phyloP scores from a whole-genome alignment of 1,284 basidiomycete genomes.

The Naganishia liquefaciens region DNA sequence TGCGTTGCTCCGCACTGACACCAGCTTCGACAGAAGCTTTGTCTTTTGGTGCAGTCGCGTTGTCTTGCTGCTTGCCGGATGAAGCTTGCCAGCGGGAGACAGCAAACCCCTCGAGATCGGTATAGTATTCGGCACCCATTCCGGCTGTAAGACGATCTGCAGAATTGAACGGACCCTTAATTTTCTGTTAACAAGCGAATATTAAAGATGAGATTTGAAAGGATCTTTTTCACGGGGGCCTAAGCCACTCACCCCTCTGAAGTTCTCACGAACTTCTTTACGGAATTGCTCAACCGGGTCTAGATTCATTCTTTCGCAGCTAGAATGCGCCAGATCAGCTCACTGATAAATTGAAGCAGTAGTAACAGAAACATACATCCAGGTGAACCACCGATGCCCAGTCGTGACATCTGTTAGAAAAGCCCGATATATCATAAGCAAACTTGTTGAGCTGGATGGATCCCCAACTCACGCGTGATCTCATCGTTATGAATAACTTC shows the following conservation, averaged over 20 bases:
- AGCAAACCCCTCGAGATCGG: conserved; percentile 62
- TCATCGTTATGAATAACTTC: conserved; percentile 81
- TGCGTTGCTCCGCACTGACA: not conserved
- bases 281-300: conserved; percentile 74
- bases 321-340: conserved; percentile 18
- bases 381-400: conserved; percentile 81
- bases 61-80: not conserved
- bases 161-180: conserved; percentile 83
- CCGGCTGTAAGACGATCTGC: conserved; percentile 74
- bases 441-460: not conserved
- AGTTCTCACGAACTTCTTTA: conserved; percentile 70
- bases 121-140: conserved; percentile 69
- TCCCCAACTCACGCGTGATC: conserved; percentile 63
- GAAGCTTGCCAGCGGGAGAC: conserved; percentile 48
- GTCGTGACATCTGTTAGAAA: conserved; percentile 64
- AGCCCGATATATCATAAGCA: not conserved
- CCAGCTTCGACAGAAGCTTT: not conserved
- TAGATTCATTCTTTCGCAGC: conserved; percentile 63
- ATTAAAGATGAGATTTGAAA: not conserved
- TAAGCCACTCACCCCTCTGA: conserved; percentile 59
- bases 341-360: not conserved
- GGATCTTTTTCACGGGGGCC: not conserved
- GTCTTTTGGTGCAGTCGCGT: not conserved
- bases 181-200: conserved; percentile 50
- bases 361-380: conserved; percentile 54